Conservation (phyloP, 495 filamentous ascomycete species). For the Apodospora peruviana region DNA sequence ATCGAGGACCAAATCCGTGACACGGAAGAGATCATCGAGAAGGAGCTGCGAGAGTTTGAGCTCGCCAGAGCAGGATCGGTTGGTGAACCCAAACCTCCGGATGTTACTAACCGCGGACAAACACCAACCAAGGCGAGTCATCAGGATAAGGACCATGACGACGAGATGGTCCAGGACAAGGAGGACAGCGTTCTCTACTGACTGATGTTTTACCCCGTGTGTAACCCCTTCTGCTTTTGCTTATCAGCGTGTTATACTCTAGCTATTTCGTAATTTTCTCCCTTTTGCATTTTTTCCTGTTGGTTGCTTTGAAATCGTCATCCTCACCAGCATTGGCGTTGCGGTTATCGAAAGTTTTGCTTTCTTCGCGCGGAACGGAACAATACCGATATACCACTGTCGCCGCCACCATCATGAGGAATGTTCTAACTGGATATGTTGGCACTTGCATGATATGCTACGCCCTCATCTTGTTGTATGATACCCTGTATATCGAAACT, state of each 20-base stretch:
- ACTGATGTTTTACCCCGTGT: too few relatives aligned
- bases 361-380: too few relatives aligned
- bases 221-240: neutral
- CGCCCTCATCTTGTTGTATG: too few relatives aligned
- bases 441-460: too few relatives aligned
- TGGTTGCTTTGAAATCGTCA: too few relatives aligned
- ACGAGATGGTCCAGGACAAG: slow-evolving; percentile 65
- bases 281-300: neutral
- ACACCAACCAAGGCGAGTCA: slow-evolving; percentile 18
- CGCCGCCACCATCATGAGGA: too few relatives aligned
- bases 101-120: slow-evolving; percentile 35
- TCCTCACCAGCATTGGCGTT: too few relatives aligned
- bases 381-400: too few relatives aligned
- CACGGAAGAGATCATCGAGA: slow-evolving; percentile 39
- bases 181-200: slow-evolving; percentile 87
- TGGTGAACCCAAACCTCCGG: slow-evolving; percentile 43
- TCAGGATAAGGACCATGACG: slow-evolving; percentile 50
- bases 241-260: neutral
- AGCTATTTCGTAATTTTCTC: neutral
- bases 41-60: slow-evolving; percentile 39
- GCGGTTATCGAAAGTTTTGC: too few relatives aligned
- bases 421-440: too few relatives aligned
- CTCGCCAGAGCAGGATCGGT: slow-evolving; percentile 31
- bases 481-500: too few relatives aligned
- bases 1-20: slow-evolving; percentile 43